Conservation (phyloP, 2,329 filamentous ascomycete genomes). For the Phaeosphaeriaceae sp. region DNA sequence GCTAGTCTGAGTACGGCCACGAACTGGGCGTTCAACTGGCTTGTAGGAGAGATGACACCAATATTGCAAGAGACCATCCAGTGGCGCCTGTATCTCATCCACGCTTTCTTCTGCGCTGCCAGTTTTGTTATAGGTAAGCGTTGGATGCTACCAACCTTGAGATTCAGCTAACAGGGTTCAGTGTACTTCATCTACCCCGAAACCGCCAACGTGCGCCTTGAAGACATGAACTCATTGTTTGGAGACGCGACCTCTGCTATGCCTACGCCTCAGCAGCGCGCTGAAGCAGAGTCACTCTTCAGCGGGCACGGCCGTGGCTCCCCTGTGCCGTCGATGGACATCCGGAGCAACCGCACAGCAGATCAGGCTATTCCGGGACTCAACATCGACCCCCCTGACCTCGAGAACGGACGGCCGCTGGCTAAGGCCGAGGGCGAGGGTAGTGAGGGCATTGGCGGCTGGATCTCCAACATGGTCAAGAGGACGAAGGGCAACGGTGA, state of each 20-base stretch:
- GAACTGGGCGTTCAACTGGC: constrained; percentile 99
- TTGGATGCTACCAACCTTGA: not conserved
- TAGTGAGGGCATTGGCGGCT: constrained; percentile 68
- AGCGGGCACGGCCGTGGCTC: constrained; percentile 68
- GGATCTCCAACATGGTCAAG: constrained; percentile 72
- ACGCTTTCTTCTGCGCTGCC: constrained; percentile 94
- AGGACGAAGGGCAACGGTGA: constrained; percentile 57
- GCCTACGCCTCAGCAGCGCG: constrained; percentile 77
- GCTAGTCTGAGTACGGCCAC: constrained; percentile 94
- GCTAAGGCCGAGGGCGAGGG: constrained; percentile 35
- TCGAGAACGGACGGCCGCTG: constrained; percentile 58
- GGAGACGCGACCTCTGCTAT: constrained; percentile 88
- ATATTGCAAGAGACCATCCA: constrained; percentile 89
- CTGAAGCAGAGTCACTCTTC: constrained; percentile 84
- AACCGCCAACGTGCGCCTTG: constrained; percentile 90
- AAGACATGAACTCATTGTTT: constrained; percentile 96
- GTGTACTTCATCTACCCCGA: constrained; percentile 98
- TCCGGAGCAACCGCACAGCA: constrained; percentile 58
- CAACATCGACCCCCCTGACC: constrained; percentile 78
- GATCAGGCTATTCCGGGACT: constrained; percentile 79
- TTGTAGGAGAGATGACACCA: constrained; percentile 94
- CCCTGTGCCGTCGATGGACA: constrained; percentile 78
- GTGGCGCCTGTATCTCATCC: constrained; percentile 92
- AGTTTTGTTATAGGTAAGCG: constrained; percentile 94
- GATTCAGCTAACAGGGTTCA: constrained; percentile 50